phyloP scores from a whole-genome alignment of 257 asterid genomes.

The Oldenlandia corymbosa region DNA sequence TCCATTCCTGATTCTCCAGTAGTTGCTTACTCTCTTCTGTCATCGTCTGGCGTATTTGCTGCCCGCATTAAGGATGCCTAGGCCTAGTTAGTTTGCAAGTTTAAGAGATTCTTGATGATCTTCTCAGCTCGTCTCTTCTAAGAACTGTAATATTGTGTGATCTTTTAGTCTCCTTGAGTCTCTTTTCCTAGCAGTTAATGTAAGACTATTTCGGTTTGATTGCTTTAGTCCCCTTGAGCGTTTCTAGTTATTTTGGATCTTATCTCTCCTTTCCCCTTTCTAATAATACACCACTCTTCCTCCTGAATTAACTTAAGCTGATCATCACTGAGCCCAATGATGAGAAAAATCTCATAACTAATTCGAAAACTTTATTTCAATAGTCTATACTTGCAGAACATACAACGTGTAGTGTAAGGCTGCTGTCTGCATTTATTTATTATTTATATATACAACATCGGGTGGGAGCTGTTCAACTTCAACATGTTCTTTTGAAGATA shows the following conservation, averaged over 20 bases:
- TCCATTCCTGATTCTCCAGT: conserved; percentile 9
- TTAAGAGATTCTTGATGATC: neutral
- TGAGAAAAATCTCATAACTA: too few species aligned
- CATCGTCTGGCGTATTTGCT: conserved; percentile 13
- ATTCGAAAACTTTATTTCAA: too few species aligned
- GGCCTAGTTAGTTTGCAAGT: conserved; percentile 1
- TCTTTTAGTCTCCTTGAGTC: neutral
- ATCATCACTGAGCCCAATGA: too few species aligned
- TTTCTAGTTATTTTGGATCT: too few species aligned
- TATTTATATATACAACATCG: neutral
- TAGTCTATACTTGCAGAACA: too few species aligned
- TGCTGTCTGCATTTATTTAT: neutral
- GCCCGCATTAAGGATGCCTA: neutral
- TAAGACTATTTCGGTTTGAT: conserved; percentile 2
- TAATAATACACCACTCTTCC: too few species aligned
- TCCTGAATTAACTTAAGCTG: too few species aligned
- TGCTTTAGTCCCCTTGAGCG: neutral
- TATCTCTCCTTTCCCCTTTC: too few species aligned
- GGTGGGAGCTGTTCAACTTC: too few species aligned
- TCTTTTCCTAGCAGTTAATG: too few species aligned
- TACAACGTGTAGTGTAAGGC: too few species aligned
- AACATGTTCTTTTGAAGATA: too few species aligned
- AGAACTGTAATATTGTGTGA: neutral
- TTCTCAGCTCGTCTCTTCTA: neutral
- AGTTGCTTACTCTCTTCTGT: conserved; percentile 68